Base-by-base conservation (phyloP, 306 rosid genomes). In the Elaeagnus macrophylla region DNA sequence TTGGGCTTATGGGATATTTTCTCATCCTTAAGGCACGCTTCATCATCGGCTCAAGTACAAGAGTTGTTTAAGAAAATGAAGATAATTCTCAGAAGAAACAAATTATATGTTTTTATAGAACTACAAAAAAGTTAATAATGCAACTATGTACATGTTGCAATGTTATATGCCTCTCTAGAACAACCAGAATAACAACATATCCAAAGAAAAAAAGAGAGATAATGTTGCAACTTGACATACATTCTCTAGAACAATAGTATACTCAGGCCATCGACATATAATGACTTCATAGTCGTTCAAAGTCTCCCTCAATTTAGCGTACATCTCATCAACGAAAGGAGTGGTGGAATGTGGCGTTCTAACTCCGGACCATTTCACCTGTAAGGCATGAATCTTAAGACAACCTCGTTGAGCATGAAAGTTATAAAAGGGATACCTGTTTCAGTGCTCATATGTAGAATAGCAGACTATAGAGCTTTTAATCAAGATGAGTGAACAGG, bases 331-430 rank as follows among this genome's bases (percentile, higher is more conserved):
- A 39, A 93, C 73, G 79, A 93, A 93, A 53, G 99, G 99, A 65
- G 99, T 93, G 5, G 99, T 93, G 43, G 89, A 87, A 74, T 93
- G 99, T 35, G 67, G 95, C 39, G 96, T 93, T 75, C 79, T 82
- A 60, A 84, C 95, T 65, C 99, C 99, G 3, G 96, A 82, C 99
- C 99, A 87, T 75, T 93, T 93, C 44, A 93, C 95, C 99, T 93
- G 83, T 78, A 78, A 76, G 55, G 46, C 35, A 62, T 56, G 45
- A 72, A n/a, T 37, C 56, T 81, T 20, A 78, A 70, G 19, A 42
- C 3, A 43, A 46, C 69, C 60, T 50, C 8, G 8, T 15, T 48
- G 35, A 62, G 48, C 52, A 59, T 25, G 12, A 46, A 48, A 51
- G 54, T 41, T 41, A 41, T 41, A 5, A 41, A 41, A 41, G 13